A percentile compares a stretch with the other conserved stretches of the same genome.
Evolutionary conservation across 495 filamentous ascomycete genomes (phyloP).

Genomic region (Aspergillus carlsbadensis): DNA sequence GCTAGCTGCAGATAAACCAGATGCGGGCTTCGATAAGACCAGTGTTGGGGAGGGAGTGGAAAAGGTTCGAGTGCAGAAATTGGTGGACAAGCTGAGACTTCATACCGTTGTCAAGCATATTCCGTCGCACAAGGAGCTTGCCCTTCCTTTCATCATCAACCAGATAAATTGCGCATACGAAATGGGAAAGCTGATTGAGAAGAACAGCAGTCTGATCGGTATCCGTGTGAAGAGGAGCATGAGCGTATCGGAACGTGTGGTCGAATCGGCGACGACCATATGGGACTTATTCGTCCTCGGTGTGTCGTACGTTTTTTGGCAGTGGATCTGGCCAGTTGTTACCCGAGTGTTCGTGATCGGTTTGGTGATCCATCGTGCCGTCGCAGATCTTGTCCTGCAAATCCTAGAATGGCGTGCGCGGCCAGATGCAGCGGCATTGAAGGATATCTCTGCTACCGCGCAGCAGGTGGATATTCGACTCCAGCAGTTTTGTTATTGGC

Average conservation of each 20-base stretch:
- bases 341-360: conserved; percentile 70
- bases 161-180: conserved; percentile 97
- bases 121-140: conserved; percentile 77
- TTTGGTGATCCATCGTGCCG: conserved; percentile 75
- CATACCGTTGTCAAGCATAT: conserved; percentile 79
- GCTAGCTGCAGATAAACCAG: conserved; percentile 26
- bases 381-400: conserved; percentile 76
- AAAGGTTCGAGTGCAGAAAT: conserved; percentile 53
- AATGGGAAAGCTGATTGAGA: conserved; percentile 76
- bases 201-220: conserved; percentile 80
- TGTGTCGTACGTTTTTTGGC: conserved; percentile 67
- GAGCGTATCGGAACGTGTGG: conserved; percentile 92
- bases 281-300: conserved; percentile 71
- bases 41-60: conserved; percentile 60
- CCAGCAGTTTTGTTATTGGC: conserved; percentile 99
- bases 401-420: conserved; percentile 85
- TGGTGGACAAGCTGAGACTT: conserved; percentile 87
- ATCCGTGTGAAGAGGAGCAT: conserved; percentile 77
- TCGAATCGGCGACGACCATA: conserved; percentile 85
- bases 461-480: conserved; percentile 97
- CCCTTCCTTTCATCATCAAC: conserved; percentile 79
- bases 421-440: conserved; percentile 79
- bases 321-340: conserved; percentile 78
- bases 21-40: conserved; percentile 26
- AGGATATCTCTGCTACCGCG: conserved; percentile 95